phyloP scores from a whole-genome alignment of 192 early-diverging fungal species.

The Chytriomyces sp. region DNA sequence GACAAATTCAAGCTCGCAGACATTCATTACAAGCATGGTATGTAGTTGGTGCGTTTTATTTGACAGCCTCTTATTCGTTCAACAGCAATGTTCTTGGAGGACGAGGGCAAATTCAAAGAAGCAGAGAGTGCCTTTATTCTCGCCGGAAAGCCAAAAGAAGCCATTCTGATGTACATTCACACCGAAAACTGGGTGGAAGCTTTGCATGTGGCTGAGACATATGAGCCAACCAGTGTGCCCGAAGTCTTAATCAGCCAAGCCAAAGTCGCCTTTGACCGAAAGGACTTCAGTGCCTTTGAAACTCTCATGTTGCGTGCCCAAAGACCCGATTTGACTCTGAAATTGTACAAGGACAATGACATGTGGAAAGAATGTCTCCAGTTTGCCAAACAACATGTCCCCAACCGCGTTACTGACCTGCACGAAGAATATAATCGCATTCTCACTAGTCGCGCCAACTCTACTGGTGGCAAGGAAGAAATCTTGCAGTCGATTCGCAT shows the following conservation, averaged over 20 bases:
- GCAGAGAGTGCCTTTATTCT: conserved; percentile 64
- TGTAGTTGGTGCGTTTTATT: conserved; percentile 32
- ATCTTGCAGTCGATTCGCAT: conserved; percentile 50
- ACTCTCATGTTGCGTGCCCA: conserved; percentile 62
- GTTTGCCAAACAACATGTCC: conserved; percentile 65
- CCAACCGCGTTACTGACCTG: conserved; percentile 51
- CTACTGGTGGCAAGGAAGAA: conserved; percentile 52
- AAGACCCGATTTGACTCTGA: conserved; percentile 61
- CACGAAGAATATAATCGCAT: conserved; percentile 59
- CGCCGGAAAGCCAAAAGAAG: conserved; percentile 67
- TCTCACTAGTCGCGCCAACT: conserved; percentile 43
- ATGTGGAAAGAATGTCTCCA: conserved; percentile 66
- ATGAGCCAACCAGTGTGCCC: conserved; percentile 54
- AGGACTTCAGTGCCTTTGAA: conserved; percentile 58
- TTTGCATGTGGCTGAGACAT: conserved; percentile 58
- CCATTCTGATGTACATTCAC: conserved; percentile 71
- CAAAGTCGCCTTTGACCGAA: conserved; percentile 57
- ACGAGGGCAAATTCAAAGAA: conserved; percentile 65
- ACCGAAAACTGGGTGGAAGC: conserved; percentile 69
- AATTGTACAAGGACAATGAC: conserved; percentile 59
- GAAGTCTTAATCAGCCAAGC: conserved; percentile 68
- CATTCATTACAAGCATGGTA: conserved; percentile 69
- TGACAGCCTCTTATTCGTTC: neutral
- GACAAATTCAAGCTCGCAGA: conserved; percentile 64
- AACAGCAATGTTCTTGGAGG: conserved; percentile 50